Evolutionary conservation across 1,284 basidiomycete species (phyloP).

Genomic region (Trichosporon faecale): DNA sequence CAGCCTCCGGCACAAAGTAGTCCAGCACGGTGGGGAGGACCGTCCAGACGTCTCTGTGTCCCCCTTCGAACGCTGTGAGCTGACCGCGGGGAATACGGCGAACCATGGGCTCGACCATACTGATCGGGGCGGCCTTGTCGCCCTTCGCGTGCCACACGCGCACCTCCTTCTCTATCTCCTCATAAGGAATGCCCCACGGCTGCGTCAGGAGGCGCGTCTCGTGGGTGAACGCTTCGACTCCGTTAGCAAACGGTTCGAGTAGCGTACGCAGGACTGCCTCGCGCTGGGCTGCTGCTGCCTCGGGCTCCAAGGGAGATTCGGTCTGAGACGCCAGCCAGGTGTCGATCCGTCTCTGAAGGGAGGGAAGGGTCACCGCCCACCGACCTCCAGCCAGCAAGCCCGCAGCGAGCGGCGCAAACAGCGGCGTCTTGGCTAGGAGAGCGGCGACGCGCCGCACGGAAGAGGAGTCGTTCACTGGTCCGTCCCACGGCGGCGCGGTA

Average conservation of each 20-base stretch:
- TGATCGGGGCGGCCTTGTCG: conserved; percentile 14
- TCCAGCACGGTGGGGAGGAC: background rate
- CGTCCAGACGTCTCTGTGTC: conserved; percentile 17
- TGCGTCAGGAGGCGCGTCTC: conserved; percentile 16
- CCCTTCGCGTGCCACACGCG: conserved; percentile 17
- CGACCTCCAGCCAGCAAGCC: background rate
- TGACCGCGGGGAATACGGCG: conserved; percentile 10
- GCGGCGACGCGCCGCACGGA: background rate
- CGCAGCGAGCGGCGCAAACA: background rate
- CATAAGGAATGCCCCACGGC: conserved; percentile 15
- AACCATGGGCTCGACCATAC: conserved; percentile 13
- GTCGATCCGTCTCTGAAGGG: background rate
- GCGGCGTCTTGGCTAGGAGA: background rate
- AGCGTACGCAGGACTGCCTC: background rate
- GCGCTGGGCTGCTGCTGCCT: background rate
- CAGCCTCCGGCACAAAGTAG: background rate
- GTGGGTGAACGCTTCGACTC: conserved; percentile 3
- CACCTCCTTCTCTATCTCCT: background rate
- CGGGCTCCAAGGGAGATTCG: background rate
- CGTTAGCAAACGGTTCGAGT: conserved; percentile 17
- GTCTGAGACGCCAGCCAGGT: background rate
- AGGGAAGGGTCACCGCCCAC: background rate
- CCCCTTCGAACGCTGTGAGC: conserved; percentile 6
- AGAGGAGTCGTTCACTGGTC: background rate
- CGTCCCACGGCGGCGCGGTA: conserved; percentile 19